Evolutionary conservation across 257 asterid species (phyloP).

Genomic region (Mitragyna speciosa): DNA sequence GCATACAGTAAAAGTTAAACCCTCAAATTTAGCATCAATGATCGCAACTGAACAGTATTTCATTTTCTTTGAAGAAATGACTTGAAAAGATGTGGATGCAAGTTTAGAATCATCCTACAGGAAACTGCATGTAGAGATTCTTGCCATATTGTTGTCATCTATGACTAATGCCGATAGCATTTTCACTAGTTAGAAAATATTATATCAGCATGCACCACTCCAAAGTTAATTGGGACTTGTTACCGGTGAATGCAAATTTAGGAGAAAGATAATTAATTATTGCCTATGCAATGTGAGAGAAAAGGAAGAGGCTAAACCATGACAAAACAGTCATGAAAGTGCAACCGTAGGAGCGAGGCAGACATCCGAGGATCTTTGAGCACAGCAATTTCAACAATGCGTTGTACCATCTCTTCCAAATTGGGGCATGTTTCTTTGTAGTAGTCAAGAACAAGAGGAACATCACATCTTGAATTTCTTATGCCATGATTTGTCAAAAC

Average conservation of each 20-base stretch:
- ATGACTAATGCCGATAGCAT: not conserved
- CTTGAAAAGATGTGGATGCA: not conserved
- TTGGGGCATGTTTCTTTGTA: constrained; percentile 29
- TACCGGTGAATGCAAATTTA: not conserved
- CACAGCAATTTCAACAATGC: constrained; percentile 28
- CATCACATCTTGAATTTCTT: constrained; percentile 11
- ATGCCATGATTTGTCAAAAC: not conserved
- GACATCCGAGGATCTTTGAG: constrained; percentile 39
- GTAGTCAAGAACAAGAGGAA: constrained; percentile 17
- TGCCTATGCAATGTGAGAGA: not conserved
- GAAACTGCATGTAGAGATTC: not conserved
- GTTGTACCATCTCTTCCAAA: constrained; percentile 25
- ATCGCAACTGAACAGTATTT: not conserved
- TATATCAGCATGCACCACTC: not conserved
- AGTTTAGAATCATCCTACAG: not conserved
- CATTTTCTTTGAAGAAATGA: not conserved
- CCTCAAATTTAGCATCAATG: not conserved
- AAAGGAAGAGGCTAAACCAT: constrained; percentile 17
- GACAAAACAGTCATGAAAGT: constrained; percentile 40
- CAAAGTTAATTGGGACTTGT: not conserved
- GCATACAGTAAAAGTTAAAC: not conserved
- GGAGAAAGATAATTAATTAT: not conserved
- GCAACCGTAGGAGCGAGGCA: constrained; percentile 37
- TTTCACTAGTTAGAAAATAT: not conserved
- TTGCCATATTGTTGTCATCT: not conserved